Evolutionary conservation across 2,329 filamentous ascomycete species (phyloP), one percentile per base, ranked within the genome.

Genomic region (Ophiostoma sp.): DNA sequence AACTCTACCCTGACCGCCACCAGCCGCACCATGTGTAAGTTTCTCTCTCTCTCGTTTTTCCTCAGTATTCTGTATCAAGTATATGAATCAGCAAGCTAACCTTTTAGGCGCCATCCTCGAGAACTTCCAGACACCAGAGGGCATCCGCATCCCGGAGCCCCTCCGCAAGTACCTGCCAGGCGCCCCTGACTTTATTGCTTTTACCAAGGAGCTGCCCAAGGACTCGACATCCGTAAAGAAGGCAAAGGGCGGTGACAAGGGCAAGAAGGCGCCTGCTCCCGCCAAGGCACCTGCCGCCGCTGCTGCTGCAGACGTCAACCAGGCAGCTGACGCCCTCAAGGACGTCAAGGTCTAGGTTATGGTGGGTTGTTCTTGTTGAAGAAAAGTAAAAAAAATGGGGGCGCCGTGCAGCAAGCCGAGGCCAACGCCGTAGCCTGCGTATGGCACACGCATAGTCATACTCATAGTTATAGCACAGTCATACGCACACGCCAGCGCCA

Each of bases 111-210:
- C 73, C 79, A 85, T 99, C 62, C 86, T 99, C 54, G 95, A 99
- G 82, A 99, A 98, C 82, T 98, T 94, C 81, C 95, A 99, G 83
- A 95, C 90, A 0, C 89, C 93, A 77, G 91, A 92, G 84, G 92
- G 93, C 73, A 85, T 96, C 75, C 86, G 86, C 71, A 90, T 97
- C 44, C 94, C 94, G 0, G 90, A 94, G 80, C 89, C 90, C 65
- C 85, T 97, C 72, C 87, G 92, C 75, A 94, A 93, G 81, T 98
- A 96, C 79, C 90, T 98, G 68, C 93, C 94, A 1, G 94, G 73
- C 44, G 85, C 92, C 57, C 93, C 93, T 1, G 93, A 94, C 67
- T 97, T 97, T 80, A 85, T 99, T 73, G 91, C 92, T 1, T 99
- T 91, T 78, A 87, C 89, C 69, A 95, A 93, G 82, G 94, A 97